Evolutionary conservation across 2,329 filamentous ascomycete species (phyloP), one percentile per base, ranked within the genome.

Genomic region (Penicillium brevicompactum): DNA sequence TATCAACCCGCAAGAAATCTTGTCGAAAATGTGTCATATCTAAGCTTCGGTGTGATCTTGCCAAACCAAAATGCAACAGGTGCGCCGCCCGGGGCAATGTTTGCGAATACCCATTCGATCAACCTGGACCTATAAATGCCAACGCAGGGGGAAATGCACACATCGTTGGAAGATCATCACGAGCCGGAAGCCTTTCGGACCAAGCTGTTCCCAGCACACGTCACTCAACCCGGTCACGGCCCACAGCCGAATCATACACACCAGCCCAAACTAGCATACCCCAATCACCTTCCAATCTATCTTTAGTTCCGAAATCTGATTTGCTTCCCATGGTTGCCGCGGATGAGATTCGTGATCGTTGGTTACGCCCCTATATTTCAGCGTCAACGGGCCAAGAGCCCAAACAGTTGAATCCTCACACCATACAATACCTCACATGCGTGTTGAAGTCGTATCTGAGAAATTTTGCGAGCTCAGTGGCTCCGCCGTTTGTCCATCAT

Each of bases 401-500:
- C 4, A 70, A 68, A 47, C 50, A 51, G 3, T 58, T 61, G 45
- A 59, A 56, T 24, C 62, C 56, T 21, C 63, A 58, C 13, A 67
- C 67, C 3, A 43, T 68, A 13, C 60, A 67, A 30, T 70, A 63
- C 44, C 57, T 70, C 13, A 58, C 60, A 1, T 52, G 62, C 9
- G 49, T 69, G 4, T 47, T 71, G 24, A 59, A 51, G 16, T 66
- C 68, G 9, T 70, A 71, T 55, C 58, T 67, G 0, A 51, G 54
- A 3, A 51, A 48, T n/a, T 48, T 67, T 5, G 46, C 49, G 4
- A 56, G 62, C 3, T 56, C 49, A 5, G 57, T 38, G 8, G n/a
- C 58, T 0, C 67, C 67, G 2, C 69, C 67, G 1, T 63, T 70
- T 16, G 57, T 71, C n/a, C 69, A 71, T 51, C 54, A 46, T 1